Base-by-base conservation (phyloP, 306 rosid species). In the Crotalaria pallida region DNA sequence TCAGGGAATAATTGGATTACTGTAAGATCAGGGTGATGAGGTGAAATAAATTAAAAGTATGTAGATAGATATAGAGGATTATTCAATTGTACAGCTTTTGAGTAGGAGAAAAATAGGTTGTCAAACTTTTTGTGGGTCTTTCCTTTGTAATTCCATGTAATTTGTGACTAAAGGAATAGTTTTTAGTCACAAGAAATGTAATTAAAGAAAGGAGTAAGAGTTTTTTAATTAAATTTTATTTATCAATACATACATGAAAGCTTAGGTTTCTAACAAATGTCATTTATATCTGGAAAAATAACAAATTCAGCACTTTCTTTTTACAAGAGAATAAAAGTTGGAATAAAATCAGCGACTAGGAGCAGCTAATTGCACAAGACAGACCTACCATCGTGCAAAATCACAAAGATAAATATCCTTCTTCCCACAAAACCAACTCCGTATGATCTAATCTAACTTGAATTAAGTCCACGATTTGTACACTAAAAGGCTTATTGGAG, bases 1-100 rank as follows among this genome's bases (percentile, higher is more conserved):
- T n/a, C n/a, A n/a, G n/a, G n/a, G n/a, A 82, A 76, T 36, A 74
- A 64, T 56, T 88, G 93, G 93, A 79, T 88, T 59, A 83, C 84
- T 18, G 80, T 88, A 56, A 85, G 93, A 58, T 83, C 80, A 40
- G 45, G 67, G 16, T 76, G 64, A n/a, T n/a, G n/a, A n/a, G n/a
- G n/a, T n/a, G n/a, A n/a, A n/a, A n/a, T n/a, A n/a, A n/a, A n/a
- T n/a, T n/a, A n/a, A n/a, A n/a, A n/a, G n/a, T n/a, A n/a, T n/a
- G n/a, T n/a, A n/a, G n/a, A 15, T 58, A 73, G 57, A 57, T 19
- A 64, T 71, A 17, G 26, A 61, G 67, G 61, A n/a, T n/a, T n/a
- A 67, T 38, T 49, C 71, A 64, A 76, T 50, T 84, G 79, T 73
- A 76, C 45, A 76, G 75, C 29, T 50, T 50, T 4, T 60, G 56